These are phyloP conservation scores for Penicillium macrosclerotiorum DNA, from an alignment of 495 filamentous ascomycete genomes.

Conservation along the genomic window DNA sequence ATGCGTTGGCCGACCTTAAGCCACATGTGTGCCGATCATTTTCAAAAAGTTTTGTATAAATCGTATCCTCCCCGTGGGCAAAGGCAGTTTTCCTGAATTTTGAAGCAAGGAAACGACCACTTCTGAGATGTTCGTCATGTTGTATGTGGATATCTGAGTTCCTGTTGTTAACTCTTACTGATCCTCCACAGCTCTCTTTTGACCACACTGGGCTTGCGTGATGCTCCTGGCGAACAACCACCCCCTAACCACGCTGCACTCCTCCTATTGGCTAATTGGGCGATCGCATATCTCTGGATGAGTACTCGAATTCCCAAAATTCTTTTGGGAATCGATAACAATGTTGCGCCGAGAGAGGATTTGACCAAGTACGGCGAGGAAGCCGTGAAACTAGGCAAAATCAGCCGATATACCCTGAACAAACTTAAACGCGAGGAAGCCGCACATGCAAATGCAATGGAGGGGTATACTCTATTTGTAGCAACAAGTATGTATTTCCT, in stretches of 20 bases:
- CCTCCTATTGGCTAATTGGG: slow-evolving; percentile 46
- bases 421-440: slow-evolving; percentile 47
- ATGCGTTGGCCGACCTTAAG: slow-evolving; percentile 14
- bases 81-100: too few species aligned
- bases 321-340: slow-evolving; percentile 47
- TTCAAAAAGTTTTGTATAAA: too few species aligned
- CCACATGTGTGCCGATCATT: too few species aligned
- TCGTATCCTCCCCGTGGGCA: too few species aligned
- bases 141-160: slow-evolving; percentile 1
- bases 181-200: slow-evolving; percentile 24
- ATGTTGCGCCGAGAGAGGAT: slow-evolving; percentile 44
- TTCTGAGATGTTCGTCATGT: too few species aligned
- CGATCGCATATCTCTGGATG: slow-evolving; percentile 44
- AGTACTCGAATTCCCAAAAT: slow-evolving; percentile 44
- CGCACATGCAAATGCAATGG: slow-evolving; percentile 48
- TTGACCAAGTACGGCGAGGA: slow-evolving; percentile 44
- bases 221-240: slow-evolving; percentile 13
- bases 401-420: slow-evolving; percentile 41
- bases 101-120: too few species aligned
- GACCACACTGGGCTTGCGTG: slow-evolving; percentile 25
- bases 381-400: slow-evolving; percentile 48
- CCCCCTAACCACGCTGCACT: slow-evolving; percentile 35
- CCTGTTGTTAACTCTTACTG: not conserved
- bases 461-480: slow-evolving; percentile 48
- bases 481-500: slow-evolving; percentile 30